Conservation (phyloP, 768 basidiomycete genomes). For the Agaricus blazei region DNA sequence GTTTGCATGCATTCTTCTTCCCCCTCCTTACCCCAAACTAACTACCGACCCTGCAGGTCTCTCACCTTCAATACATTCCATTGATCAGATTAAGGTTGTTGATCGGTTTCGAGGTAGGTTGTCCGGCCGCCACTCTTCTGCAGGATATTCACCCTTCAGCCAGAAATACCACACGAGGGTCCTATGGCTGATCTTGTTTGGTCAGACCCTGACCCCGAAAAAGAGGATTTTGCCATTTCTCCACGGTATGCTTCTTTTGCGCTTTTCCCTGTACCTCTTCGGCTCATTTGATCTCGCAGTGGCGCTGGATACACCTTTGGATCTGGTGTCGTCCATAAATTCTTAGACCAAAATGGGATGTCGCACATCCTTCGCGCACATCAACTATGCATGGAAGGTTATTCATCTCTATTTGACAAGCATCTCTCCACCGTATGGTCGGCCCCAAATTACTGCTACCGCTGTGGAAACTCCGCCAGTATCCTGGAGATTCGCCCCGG, state of each 20-base stretch:
- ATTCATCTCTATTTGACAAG: slow-evolving; percentile 93
- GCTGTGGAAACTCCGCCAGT: slow-evolving; percentile 95
- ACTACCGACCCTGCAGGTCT: slow-evolving; percentile 51
- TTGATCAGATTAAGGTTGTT: slow-evolving; percentile 99
- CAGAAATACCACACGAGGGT: slow-evolving; percentile 98
- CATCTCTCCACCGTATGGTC: slow-evolving; percentile 98
- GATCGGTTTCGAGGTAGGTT: slow-evolving; percentile 90
- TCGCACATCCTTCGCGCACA: slow-evolving; percentile 96
- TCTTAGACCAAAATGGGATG: slow-evolving; percentile 94
- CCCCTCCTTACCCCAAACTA: slow-evolving; percentile 4
- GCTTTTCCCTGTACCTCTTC: slow-evolving; percentile 11
- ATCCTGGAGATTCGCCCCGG: slow-evolving; percentile 94
- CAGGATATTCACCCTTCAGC: slow-evolving; percentile 18
- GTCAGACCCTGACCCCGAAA: slow-evolving; percentile 99
- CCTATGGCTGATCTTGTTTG: slow-evolving; percentile 99
- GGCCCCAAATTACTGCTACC: slow-evolving; percentile 98
- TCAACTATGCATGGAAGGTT: slow-evolving; percentile 99
- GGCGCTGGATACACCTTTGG: slow-evolving; percentile 99
- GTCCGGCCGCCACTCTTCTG: slow-evolving; percentile 14
- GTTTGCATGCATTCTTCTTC: slow-evolving; percentile 34
- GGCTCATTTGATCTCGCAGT: slow-evolving; percentile 37
- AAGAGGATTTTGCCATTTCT: slow-evolving; percentile 99
- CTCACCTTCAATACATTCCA: slow-evolving; percentile 96
- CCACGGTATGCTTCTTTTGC: slow-evolving; percentile 61
- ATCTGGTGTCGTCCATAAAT: slow-evolving; percentile 95